Evolutionary conservation across 2,329 filamentous ascomycete species (phyloP), one percentile per base, ranked within the genome.

Genomic region (Karstenula rhodostoma): DNA sequence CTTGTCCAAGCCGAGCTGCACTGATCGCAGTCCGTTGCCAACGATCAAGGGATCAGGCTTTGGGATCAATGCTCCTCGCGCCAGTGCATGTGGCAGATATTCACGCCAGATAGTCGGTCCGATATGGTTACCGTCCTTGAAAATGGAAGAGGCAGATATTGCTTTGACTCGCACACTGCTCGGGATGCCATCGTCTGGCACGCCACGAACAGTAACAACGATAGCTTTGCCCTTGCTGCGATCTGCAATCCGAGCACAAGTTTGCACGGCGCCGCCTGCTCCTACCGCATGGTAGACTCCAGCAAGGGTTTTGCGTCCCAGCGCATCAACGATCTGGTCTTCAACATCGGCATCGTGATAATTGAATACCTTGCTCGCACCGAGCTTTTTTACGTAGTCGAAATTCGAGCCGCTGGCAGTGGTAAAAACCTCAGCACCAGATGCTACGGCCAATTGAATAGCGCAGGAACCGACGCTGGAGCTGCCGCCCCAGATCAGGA

Each of bases 401-500:
- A 59, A 52, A 44, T 67, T 63, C 17, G 58, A 40, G 2, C 62
- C 61, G 1, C 74, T 76, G 0, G 71, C 69, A 0, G 75, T 78
- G 0, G 73, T 63, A 25, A 75, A 60, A 6, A 82, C 77, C 7
- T 70, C 64, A 56, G 76, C 75, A 0, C 79, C 78, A 10, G 74
- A 61, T 0, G 76, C 73, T 0, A 62, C 67, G 0, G 76, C 78
- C 3, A 79, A 59, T 53, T 82, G 79, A 22, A 81, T 74, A 0
- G 74, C 77, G 4, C 65, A 72, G 32, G 79, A 77, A 7, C 81
- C 64, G 23, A 81, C 63, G n/a, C 56, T 57, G 35, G 56, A 49
- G 4, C 79, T 75, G 0, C 82, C 84, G 5, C 83, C 83, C 79
- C 81, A 84, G 19, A 84, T 66, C 6, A 84, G 58, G 47, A 79